Conservation (phyloP, 306 rosid species). For the Carpinus viminea region DNA sequence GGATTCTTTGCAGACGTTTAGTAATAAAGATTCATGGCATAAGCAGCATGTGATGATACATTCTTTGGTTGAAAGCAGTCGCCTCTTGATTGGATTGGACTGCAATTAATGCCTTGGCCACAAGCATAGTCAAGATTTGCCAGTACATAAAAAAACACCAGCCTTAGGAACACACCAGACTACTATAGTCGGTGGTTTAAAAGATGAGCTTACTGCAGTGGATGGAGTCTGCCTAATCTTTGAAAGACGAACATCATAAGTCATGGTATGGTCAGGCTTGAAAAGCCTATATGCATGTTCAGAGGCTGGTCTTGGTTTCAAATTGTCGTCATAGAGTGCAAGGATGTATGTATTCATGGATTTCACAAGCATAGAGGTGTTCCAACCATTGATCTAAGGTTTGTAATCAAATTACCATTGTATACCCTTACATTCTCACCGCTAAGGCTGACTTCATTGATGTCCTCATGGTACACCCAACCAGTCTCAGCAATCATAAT, state of each 20-base stretch:
- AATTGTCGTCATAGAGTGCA: conserved; percentile 78
- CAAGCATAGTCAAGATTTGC: conserved; percentile 71
- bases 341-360: conserved; percentile 77
- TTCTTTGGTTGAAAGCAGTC: conserved; percentile 79
- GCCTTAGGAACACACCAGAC: conserved; percentile 80
- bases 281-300: conserved; percentile 77
- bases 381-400: conserved; percentile 83
- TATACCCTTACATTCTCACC: conserved; percentile 82
- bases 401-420: conserved; percentile 78
- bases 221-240: conserved; percentile 55
- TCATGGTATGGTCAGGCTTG: conserved; percentile 58
- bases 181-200: conserved; percentile 28
- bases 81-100: conserved; percentile 69
- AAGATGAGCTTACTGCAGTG: conserved; percentile 44
- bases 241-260: conserved; percentile 77
- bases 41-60: conserved; percentile 69
- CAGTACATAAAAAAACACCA: conserved; percentile 59
- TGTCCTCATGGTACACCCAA: conserved; percentile 72
- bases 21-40: conserved; percentile 89
- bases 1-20: conserved; percentile 52
- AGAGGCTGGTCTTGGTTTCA: conserved; percentile 69
- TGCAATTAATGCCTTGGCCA: conserved; percentile 62
- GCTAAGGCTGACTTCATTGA: conserved; percentile 64
- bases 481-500: conserved; percentile 94
- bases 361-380: conserved; percentile 89